phyloP scores from a whole-genome alignment of 2,329 filamentous ascomycete genomes.

The Aspergillus udagawae region DNA sequence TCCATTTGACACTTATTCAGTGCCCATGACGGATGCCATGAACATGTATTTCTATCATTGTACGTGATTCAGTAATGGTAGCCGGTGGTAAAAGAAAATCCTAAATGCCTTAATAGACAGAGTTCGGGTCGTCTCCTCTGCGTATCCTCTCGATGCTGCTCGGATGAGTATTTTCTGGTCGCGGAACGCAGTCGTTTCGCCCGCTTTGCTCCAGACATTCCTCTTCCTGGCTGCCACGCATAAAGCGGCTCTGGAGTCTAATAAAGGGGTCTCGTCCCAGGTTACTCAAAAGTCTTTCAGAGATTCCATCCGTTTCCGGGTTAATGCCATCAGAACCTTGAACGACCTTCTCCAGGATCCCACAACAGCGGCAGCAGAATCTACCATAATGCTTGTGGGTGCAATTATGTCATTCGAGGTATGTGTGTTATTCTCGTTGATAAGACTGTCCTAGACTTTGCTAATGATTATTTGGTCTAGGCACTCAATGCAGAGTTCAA shows the following conservation, averaged over 20 bases:
- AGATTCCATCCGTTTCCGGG: neutral
- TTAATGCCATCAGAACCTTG: neutral
- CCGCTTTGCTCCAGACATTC: neutral
- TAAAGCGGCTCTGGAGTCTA: neutral
- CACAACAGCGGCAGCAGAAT: neutral
- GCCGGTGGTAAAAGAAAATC: neutral
- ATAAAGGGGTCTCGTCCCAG: neutral
- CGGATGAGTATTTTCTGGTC: neutral
- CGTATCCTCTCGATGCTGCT: neutral
- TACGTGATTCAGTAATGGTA: neutral
- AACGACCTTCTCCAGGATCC: constrained; percentile 1
- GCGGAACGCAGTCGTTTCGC: neutral
- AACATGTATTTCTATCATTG: constrained; percentile 3
- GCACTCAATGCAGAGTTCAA: constrained; percentile 2
- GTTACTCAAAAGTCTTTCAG: neutral
- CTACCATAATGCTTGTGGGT: neutral
- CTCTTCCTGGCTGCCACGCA: constrained; percentile 1
- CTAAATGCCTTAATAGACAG: neutral
- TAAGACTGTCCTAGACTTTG: neutral
- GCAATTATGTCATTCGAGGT: constrained; percentile 1
- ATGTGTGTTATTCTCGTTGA: neutral
- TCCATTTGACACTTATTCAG: neutral
- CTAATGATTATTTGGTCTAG: neutral
- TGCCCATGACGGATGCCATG: constrained; percentile 1
- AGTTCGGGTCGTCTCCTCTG: neutral